Evolutionary conservation across 139 green algal genomes (phyloP).

Genomic region (Micractinium sp.): DNA sequence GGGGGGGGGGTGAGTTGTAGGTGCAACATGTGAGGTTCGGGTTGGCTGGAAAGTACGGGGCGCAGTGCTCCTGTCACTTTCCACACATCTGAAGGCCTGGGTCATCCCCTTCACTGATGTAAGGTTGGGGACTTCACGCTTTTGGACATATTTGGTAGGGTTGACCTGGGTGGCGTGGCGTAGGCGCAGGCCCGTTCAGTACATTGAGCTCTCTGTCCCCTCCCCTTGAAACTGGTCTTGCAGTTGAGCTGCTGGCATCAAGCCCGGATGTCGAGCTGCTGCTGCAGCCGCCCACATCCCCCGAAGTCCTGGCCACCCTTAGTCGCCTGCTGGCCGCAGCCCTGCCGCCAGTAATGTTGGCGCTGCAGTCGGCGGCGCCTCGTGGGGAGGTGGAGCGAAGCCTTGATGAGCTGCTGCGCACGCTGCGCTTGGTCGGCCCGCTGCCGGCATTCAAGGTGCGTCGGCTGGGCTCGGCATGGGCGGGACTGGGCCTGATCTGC

Average conservation of each 20-base stretch:
- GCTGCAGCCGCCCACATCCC: constrained; percentile 14
- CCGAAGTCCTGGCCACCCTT: constrained; percentile 25
- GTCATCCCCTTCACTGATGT: too few species aligned
- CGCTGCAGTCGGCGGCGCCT: constrained; percentile 11
- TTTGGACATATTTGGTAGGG: too few species aligned
- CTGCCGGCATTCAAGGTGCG: constrained; percentile 45
- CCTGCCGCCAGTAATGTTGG: constrained; percentile 16
- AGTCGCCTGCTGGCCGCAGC: constrained; percentile 18
- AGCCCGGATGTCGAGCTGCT: background rate
- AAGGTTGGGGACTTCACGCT: too few species aligned
- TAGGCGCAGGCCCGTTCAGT: too few species aligned
- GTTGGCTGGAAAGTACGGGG: too few species aligned
- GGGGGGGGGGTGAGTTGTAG: too few species aligned
- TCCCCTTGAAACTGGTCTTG: background rate
- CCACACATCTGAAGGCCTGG: too few species aligned
- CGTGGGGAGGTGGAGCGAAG: constrained; percentile 24
- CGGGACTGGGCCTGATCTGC: background rate
- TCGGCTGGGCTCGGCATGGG: background rate
- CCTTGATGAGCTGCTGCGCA: constrained; percentile 37
- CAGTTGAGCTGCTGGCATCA: constrained; percentile 18
- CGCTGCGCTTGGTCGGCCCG: constrained; percentile 30
- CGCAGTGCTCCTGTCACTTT: too few species aligned
- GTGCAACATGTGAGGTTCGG: too few species aligned
- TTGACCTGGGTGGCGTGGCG: too few species aligned
- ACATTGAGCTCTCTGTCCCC: too few species aligned